Evolutionary conservation across 495 filamentous ascomycete species (phyloP).

Genomic region (Chlorociboria aeruginascens): DNA sequence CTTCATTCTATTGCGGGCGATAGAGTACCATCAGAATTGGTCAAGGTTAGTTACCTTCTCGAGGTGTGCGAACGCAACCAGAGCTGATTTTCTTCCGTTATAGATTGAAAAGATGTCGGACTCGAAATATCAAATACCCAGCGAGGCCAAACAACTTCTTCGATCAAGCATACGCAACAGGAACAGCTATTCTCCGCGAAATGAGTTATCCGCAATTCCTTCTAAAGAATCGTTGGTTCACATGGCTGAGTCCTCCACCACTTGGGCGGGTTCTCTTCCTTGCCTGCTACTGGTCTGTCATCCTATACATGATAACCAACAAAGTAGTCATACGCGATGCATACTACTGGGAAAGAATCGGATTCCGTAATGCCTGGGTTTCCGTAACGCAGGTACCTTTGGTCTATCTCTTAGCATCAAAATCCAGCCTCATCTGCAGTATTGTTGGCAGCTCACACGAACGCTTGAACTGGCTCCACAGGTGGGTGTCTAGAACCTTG

Average conservation of each 20-base stretch:
- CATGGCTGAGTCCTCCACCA: constrained; percentile 41
- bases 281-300: constrained; percentile 40
- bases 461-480: constrained; percentile 73
- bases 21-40: constrained; percentile 14
- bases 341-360: constrained; percentile 56
- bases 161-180: constrained; percentile 47
- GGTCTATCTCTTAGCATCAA: constrained; percentile 67
- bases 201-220: constrained; percentile 49
- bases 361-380: constrained; percentile 65
- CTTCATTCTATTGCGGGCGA: constrained; percentile 22
- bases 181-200: constrained; percentile 57
- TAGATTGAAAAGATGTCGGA: constrained; percentile 27
- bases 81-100: background rate
- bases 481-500: constrained; percentile 66
- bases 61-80: background rate
- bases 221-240: constrained; percentile 27
- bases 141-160: constrained; percentile 50
- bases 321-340: constrained; percentile 22
- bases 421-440: constrained; percentile 60
- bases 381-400: constrained; percentile 73
- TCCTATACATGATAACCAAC: constrained; percentile 45
- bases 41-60: background rate
- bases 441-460: constrained; percentile 61
- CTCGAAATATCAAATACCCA: constrained; percentile 33
- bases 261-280: constrained; percentile 43